Evolutionary conservation across 148 eudicot species (phyloP).

Genomic region (Polygonum aviculare): DNA sequence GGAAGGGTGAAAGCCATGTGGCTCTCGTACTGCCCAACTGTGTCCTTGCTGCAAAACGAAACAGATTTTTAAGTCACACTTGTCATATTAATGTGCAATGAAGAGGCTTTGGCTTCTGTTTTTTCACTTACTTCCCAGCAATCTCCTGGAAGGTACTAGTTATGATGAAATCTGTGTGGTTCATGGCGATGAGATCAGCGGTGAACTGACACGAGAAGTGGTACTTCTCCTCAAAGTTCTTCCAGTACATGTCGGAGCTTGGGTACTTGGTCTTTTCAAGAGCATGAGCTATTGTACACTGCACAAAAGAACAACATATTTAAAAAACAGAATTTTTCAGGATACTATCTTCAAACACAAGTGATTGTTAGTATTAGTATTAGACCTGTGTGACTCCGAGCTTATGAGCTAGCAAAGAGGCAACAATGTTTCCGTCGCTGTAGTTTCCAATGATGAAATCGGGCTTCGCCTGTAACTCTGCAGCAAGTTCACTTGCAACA

Average conservation of each 20-base stretch:
- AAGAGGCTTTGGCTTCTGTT: not conserved
- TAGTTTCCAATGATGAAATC: slow-evolving; percentile 92
- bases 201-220: slow-evolving; percentile 94
- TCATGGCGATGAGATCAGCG: slow-evolving; percentile 94
- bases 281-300: slow-evolving; percentile 98
- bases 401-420: slow-evolving; percentile 88
- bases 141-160: slow-evolving; percentile 99
- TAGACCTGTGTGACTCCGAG: slow-evolving; percentile 81
- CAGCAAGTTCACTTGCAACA: slow-evolving; percentile 73
- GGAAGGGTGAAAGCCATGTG: slow-evolving; percentile 28
- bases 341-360: not conserved
- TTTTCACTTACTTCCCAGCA: slow-evolving; percentile 69
- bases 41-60: slow-evolving; percentile 36
- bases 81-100: not conserved
- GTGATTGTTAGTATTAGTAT: not conserved
- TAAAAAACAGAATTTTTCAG: not conserved
- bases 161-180: slow-evolving; percentile 88
- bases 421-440: slow-evolving; percentile 95
- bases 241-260: slow-evolving; percentile 85
- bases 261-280: slow-evolving; percentile 95
- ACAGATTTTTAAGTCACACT: not conserved
- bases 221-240: slow-evolving; percentile 80
- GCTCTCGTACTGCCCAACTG: slow-evolving; percentile 31
- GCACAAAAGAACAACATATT: not conserved
- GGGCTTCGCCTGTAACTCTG: slow-evolving; percentile 82